These are phyloP conservation scores for Leccinum incarnatum DNA, from an alignment of 768 basidiomycete species.

Conservation along the genomic window DNA sequence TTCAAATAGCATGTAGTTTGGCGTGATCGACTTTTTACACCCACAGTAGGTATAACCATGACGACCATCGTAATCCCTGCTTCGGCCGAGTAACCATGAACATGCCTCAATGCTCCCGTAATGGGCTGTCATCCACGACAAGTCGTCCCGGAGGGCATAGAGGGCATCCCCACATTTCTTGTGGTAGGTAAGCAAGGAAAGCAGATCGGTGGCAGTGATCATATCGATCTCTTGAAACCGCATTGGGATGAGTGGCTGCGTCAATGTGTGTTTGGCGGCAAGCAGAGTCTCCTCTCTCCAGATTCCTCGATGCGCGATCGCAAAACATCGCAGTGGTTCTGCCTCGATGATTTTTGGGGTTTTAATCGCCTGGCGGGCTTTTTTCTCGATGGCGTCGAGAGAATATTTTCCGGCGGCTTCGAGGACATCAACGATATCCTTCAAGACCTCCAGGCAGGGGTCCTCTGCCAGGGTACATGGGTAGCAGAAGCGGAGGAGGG, in stretches of 20 bases:
- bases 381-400: conserved; percentile 19
- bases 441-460: conserved; percentile 11
- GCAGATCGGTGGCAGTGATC: conserved; percentile 28
- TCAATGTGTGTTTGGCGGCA: conserved; percentile 31
- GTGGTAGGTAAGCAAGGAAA: conserved; percentile 26
- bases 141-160: background rate
- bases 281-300: conserved; percentile 23
- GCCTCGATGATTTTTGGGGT: conserved; percentile 18
- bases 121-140: conserved; percentile 15
- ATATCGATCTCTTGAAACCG: conserved; percentile 28
- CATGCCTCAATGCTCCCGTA: conserved; percentile 9
- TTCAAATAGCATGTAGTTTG: background rate
- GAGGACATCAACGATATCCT: conserved; percentile 13
- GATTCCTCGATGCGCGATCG: conserved; percentile 26
- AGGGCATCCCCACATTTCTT: conserved; percentile 13
- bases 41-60: background rate
- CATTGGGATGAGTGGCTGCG: conserved; percentile 20
- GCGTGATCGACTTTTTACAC: background rate
- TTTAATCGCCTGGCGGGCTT: conserved; percentile 20
- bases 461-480: conserved; percentile 19
- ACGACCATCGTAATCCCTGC: too few relatives aligned
- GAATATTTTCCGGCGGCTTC: conserved; percentile 21
- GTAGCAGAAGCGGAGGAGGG: conserved; percentile 25
- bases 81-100: conserved; percentile 2
- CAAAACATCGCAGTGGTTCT: conserved; percentile 31